phyloP scores from a whole-genome alignment of 2,329 filamentous ascomycete genomes.

The Aureobasidium sp. region DNA sequence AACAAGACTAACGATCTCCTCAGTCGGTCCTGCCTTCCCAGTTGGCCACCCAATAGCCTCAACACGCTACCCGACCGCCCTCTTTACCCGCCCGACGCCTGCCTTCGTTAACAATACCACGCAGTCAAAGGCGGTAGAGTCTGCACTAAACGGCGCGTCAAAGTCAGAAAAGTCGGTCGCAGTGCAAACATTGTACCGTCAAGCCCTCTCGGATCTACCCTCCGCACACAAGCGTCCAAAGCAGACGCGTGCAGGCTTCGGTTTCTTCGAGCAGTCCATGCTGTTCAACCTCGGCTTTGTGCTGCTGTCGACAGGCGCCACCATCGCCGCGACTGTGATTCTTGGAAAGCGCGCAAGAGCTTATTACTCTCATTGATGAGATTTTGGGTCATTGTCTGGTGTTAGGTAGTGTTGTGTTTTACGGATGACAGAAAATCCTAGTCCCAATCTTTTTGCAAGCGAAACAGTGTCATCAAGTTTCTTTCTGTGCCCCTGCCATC shows the following conservation, averaged over 20 bases:
- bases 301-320: slow-evolving; percentile 14
- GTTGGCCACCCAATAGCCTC: slow-evolving; percentile 24
- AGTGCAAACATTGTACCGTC: slow-evolving; percentile 20
- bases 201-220: slow-evolving; percentile 22
- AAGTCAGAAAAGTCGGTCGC: slow-evolving; percentile 13
- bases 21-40: slow-evolving; percentile 35
- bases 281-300: slow-evolving; percentile 32
- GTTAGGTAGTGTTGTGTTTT: neutral
- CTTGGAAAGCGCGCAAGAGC: slow-evolving; percentile 6
- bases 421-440: neutral
- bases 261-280: slow-evolving; percentile 34
- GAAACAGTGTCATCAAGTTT: neutral
- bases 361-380: neutral
- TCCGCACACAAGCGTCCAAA: slow-evolving; percentile 26
- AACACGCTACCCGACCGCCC: slow-evolving; percentile 35
- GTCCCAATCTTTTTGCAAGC: slow-evolving; percentile 13
- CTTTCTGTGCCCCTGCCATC: neutral
- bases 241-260: slow-evolving; percentile 30
- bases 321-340: neutral
- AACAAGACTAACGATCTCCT: neutral
- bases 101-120: slow-evolving; percentile 28
- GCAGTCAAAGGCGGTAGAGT: slow-evolving; percentile 5
- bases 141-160: slow-evolving; percentile 10
- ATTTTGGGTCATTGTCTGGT: neutral
- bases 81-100: slow-evolving; percentile 42